Conservation (phyloP, 345 rosid genomes). For the Citrus hindsii region DNA sequence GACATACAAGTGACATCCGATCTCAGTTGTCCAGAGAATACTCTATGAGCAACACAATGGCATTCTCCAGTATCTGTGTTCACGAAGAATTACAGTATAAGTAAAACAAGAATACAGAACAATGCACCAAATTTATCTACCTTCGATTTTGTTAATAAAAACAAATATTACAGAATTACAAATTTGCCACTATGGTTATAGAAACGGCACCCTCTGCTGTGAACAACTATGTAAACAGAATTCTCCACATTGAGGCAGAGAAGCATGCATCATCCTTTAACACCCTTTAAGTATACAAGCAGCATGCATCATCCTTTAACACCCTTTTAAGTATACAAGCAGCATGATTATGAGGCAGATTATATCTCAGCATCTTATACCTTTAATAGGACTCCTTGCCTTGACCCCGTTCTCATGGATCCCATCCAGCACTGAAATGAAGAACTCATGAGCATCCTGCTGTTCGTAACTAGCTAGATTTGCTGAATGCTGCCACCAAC, state of each 20-base stretch:
- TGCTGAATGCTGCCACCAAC: slow-evolving; percentile 96
- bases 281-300: neutral
- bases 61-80: slow-evolving; percentile 72
- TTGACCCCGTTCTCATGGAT: slow-evolving; percentile 84
- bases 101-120: slow-evolving; percentile 13
- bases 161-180: neutral
- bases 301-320: slow-evolving; percentile 2
- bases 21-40: slow-evolving; percentile 84
- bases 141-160: neutral
- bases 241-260: neutral
- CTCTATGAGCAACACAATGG: slow-evolving; percentile 80
- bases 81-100: slow-evolving; percentile 10
- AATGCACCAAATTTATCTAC: neutral
- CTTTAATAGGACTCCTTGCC: slow-evolving; percentile 40
- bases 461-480: slow-evolving; percentile 81
- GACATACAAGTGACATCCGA: slow-evolving; percentile 86
- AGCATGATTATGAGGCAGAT: neutral
- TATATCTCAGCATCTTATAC: slow-evolving; percentile 23
- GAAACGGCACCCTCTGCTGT: neutral
- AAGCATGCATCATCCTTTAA: slow-evolving; percentile 2
- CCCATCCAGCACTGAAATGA: slow-evolving; percentile 78
- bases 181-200: neutral
- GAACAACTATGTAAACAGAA: neutral
- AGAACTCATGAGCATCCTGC: slow-evolving; percentile 97
- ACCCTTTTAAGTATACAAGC: neutral